These are phyloP conservation scores for Cylindrotheca fusiformis DNA, from an alignment of 108 stramenopile species.

Conservation along the genomic window DNA sequence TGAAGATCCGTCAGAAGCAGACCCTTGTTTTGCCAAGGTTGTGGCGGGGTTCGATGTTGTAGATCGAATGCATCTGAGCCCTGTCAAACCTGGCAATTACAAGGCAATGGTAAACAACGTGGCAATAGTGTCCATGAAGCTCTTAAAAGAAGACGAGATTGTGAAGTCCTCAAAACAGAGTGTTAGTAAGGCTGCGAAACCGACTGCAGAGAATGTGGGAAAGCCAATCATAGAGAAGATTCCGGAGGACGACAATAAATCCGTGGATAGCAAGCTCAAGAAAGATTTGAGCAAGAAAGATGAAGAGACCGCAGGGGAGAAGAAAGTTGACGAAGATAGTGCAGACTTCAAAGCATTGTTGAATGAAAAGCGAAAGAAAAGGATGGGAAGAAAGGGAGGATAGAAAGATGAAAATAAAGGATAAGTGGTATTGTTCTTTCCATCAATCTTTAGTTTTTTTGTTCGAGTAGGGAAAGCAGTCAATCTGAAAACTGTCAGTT, in stretches of 20 bases:
- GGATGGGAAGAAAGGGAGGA: background rate
- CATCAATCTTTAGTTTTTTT: no score
- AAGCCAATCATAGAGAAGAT: no score
- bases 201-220: no score
- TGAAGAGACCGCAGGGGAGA: background rate
- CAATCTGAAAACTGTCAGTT: no score
- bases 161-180: no score
- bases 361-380: background rate
- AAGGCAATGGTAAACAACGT: slow-evolving; percentile 27
- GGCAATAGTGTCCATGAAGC: slow-evolving; percentile 31
- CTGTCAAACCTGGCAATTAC: slow-evolving; percentile 22
- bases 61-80: slow-evolving; percentile 39
- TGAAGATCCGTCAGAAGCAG: slow-evolving; percentile 81
- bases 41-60: slow-evolving; percentile 53
- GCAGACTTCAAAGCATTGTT: background rate
- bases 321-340: background rate
- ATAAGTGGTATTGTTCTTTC: no score
- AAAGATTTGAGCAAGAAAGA: background rate
- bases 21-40: slow-evolving; percentile 92
- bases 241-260: no score
- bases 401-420: no score
- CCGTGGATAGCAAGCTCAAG: background rate
- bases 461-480: no score
- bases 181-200: no score
- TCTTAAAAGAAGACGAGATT: background rate